phyloP scores from a whole-genome alignment of 805 yeast species.

The Candida sakaeoensis region DNA sequence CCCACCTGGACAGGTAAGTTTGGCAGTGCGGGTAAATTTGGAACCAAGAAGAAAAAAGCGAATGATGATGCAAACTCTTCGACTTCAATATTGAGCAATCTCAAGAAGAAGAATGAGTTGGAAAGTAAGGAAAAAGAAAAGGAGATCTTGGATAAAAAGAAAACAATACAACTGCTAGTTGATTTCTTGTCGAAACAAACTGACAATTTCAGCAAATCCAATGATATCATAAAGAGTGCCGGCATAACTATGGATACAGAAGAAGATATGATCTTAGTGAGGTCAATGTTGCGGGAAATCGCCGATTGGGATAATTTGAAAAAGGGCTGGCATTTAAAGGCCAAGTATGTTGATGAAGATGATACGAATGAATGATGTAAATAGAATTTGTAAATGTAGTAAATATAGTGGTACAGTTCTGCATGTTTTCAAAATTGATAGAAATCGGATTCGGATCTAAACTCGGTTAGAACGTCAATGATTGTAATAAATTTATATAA shows the following conservation, averaged over 20 bases:
- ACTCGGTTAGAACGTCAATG: not conserved
- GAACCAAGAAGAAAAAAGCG: slow-evolving; percentile 19
- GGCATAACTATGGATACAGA: slow-evolving; percentile 26
- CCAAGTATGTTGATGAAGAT: slow-evolving; percentile 29
- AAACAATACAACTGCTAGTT: slow-evolving; percentile 34
- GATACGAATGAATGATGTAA: not conserved
- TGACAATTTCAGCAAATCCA: slow-evolving; percentile 45
- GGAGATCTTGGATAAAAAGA: slow-evolving; percentile 17
- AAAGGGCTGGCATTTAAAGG: slow-evolving; percentile 64
- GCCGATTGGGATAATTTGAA: slow-evolving; percentile 60
- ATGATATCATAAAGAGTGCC: slow-evolving; percentile 42
- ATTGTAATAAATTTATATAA: too few relatives aligned
- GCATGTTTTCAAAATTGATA: too few relatives aligned
- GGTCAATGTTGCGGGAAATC: slow-evolving; percentile 66
- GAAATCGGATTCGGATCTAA: not conserved
- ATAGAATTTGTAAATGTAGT: too few relatives aligned
- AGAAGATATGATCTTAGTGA: slow-evolving; percentile 53
- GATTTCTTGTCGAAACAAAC: slow-evolving; percentile 33
- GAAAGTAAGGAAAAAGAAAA: slow-evolving; percentile 21
- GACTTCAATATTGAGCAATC: slow-evolving; percentile 44
- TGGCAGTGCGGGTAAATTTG: slow-evolving; percentile 73
- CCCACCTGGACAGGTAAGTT: slow-evolving; percentile 97
- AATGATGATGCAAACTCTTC: slow-evolving; percentile 31
- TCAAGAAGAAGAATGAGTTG: slow-evolving; percentile 42
- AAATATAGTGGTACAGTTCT: too few relatives aligned